These are phyloP conservation scores for Tarenaya hassleriana DNA, from an alignment of 345 rosid species.

Conservation along the genomic window DNA sequence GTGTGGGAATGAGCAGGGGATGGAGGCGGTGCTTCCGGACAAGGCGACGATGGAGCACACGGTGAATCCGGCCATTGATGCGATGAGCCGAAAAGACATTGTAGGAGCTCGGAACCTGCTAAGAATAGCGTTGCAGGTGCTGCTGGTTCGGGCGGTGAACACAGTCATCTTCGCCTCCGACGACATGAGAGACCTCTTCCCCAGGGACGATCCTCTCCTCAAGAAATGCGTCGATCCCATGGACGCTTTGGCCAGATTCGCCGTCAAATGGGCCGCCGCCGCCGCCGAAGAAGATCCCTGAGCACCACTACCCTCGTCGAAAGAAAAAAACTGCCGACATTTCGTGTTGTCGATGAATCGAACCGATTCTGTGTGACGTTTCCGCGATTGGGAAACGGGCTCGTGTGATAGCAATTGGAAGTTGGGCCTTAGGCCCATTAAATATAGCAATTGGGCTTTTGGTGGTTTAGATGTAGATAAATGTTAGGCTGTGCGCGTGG, in stretches of 20 bases:
- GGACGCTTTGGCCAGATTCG: conserved; percentile 57
- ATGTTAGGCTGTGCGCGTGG: too few species aligned
- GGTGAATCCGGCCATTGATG: conserved; percentile 43
- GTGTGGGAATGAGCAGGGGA: conserved; percentile 38
- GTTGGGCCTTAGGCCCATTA: too few species aligned
- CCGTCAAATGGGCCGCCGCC: conserved; percentile 41
- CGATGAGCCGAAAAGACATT: conserved; percentile 42
- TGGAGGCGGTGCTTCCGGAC: conserved; percentile 67
- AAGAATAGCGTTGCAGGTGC: conserved; percentile 53
- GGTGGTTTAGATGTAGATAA: too few species aligned
- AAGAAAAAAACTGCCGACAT: too few species aligned
- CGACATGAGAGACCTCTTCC: conserved; percentile 45
- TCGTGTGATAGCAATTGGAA: too few species aligned
- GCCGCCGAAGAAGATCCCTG: too few species aligned
- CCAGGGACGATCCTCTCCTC: conserved; percentile 50
- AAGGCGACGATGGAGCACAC: conserved; percentile 50
- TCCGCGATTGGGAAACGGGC: too few species aligned
- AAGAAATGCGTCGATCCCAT: conserved; percentile 56
- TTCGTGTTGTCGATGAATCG: too few species aligned
- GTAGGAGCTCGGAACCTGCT: conserved; percentile 57
- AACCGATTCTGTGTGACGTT: too few species aligned
- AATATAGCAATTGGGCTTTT: too few species aligned
- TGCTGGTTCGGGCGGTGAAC: conserved; percentile 56
- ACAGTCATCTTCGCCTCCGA: conserved; percentile 55
- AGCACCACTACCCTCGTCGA: too few species aligned